Base-by-base conservation (phyloP, 2,329 filamentous ascomycete genomes). In the Trichoderma pleuroti region DNA sequence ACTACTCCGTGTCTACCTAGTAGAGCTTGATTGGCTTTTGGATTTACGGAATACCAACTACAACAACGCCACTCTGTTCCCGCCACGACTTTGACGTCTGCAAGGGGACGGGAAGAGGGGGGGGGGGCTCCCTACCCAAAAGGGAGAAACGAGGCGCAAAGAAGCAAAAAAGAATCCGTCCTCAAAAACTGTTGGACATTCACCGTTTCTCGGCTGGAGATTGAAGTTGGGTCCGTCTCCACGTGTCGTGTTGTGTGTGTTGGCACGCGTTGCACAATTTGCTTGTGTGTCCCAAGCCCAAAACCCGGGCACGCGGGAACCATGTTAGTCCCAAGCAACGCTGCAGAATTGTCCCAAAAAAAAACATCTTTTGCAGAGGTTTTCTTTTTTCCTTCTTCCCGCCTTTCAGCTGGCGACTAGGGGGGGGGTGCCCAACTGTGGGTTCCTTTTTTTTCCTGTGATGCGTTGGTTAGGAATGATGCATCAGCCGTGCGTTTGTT, bases 381-480 rank as follows among this genome's bases (percentile, higher is more conserved):
- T 49, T 21, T 10, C 21, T 52, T 52, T 24, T 49, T 52, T 52
- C 14, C 11, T 11, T 52, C 24, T 24, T 24, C 39, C 16, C 39
- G n/a, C n/a, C n/a, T n/a, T 42, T 49, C 46, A 49, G 46, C 46
- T 24, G n/a, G 46, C 5, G 42, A 52, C 46, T 52, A 21, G 34
- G 46, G 46, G 46, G 12, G 34, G 46, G 46, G 46, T 49, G 39
- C 18, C 42, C 42, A 49, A 21, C 9, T 32, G 56, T 59, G 56
- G 56, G 10, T 59, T 30, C 26, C 5, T 28, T 28, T 5, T 28
- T 28, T 36, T 36, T 36, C n/a, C n/a, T n/a, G n/a, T 56, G 59
- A 65, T 66, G 63, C 63, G 63, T 39, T 66, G 63, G 34, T 66
- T 46, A 39, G 36, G 36, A 42, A 46, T 52, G 61, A 64, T 30